A percentile compares a stretch with the other conserved stretches of the same genome.
Evolutionary conservation across 495 filamentous ascomycete genomes (phyloP).

Genomic region (Penicillium robsamsonii): DNA sequence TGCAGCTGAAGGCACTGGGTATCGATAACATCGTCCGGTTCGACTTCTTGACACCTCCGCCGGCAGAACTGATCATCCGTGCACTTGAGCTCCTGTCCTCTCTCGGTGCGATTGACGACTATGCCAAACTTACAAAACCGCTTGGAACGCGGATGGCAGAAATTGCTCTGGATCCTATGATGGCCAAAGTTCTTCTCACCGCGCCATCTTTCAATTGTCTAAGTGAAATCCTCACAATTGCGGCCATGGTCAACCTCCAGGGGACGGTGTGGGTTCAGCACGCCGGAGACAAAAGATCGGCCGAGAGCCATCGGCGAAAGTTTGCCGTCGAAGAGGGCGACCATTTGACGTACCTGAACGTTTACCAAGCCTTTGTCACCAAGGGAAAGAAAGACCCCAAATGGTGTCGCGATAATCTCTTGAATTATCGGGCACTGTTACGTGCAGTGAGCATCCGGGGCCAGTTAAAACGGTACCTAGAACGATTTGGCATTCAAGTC

Average conservation of each 20-base stretch:
- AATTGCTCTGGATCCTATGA: slow-evolving; percentile 93
- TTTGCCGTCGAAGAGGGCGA: slow-evolving; percentile 95
- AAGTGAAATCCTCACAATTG: slow-evolving; percentile 84
- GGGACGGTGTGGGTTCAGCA: slow-evolving; percentile 80
- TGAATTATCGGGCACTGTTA: slow-evolving; percentile 81
- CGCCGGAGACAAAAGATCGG: slow-evolving; percentile 68
- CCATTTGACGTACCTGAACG: slow-evolving; percentile 90
- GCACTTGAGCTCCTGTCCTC: slow-evolving; percentile 88
- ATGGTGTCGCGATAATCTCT: slow-evolving; percentile 81
- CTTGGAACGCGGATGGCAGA: slow-evolving; percentile 91
- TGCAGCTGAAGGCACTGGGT: slow-evolving; percentile 93
- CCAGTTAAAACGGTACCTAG: slow-evolving; percentile 83
- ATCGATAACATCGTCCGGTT: slow-evolving; percentile 95
- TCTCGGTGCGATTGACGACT: slow-evolving; percentile 83
- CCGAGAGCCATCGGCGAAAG: slow-evolving; percentile 70
- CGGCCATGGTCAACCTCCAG: slow-evolving; percentile 89
- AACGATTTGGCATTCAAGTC: slow-evolving; percentile 74
- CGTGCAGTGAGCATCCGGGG: slow-evolving; percentile 83
- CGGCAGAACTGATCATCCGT: slow-evolving; percentile 81
- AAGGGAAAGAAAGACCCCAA: slow-evolving; percentile 79
- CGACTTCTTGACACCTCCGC: slow-evolving; percentile 83
- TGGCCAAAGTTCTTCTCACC: slow-evolving; percentile 85
- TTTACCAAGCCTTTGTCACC: slow-evolving; percentile 86
- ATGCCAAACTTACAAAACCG: slow-evolving; percentile 87
- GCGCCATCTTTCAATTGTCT: slow-evolving; percentile 73